Base-by-base conservation (phyloP, 345 rosid genomes). In the Punica granatum region DNA sequence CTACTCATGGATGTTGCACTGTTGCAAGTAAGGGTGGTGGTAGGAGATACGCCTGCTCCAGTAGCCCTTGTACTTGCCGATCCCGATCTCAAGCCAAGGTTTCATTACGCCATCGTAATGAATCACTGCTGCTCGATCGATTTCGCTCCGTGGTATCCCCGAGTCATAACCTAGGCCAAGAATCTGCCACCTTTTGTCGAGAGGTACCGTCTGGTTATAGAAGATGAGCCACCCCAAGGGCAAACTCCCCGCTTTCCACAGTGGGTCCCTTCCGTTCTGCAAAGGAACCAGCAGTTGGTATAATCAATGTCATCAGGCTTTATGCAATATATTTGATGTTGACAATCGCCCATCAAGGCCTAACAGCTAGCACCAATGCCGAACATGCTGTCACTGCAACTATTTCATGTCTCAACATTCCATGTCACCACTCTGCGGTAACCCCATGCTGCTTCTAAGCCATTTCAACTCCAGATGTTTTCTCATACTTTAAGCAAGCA, bases 41-140 rank as follows among this genome's bases (percentile, higher is more conserved):
- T 76, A 82, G 7, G 80, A 82, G 43, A 94, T 70, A 68, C 86
- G 82, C 56, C 68, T 78, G 77, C 80, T 82, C 99, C 99, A 94
- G 66, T 85, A 84, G 51, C 76, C 75, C 77, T 84, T 94, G 72
- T 88, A 88, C 77, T 84, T 84, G 5, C 72, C 74, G 69, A 89
- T 78, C 68, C 87, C 99, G 6, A 89, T 86, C 42, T 94, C 97
- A 64, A 89, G 79, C 99, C 99, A 94, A 15, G 99, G 99, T 78
- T 94, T 91, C 97, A 82, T 85, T 71, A 86, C 76, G 63, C 99
- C 99, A 54, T 89, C 88, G 36, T 80, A 94, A 75, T 94, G 99
- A 73, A 90, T 77, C 65, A 95, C 98, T 15, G 96, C 96, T 1
- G 92, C 93, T 37, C 63, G 71, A 48, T 83, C 89, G 23, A 94